These are phyloP conservation scores for Cenchrus americanus DNA, from an alignment of 176 grass and related monocot species.

Conservation along the genomic window DNA sequence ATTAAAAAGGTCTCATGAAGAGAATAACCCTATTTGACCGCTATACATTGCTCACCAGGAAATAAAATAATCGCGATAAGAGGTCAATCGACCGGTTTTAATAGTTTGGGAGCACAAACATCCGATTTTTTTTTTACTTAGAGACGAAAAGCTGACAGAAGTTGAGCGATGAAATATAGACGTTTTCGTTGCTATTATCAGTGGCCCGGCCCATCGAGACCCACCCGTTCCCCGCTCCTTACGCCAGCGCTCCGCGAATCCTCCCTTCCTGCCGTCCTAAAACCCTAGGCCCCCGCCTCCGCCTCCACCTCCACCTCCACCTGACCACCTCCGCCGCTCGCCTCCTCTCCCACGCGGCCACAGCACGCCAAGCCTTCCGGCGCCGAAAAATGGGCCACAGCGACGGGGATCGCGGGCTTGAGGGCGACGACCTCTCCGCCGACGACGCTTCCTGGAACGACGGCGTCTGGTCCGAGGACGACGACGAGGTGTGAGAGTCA, in stretches of 20 bases:
- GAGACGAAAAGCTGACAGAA: too few species aligned
- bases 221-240: background rate
- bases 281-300: background rate
- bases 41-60: too few species aligned
- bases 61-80: too few species aligned
- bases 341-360: background rate
- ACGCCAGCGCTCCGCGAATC: background rate
- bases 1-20: too few species aligned
- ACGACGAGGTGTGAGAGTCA: constrained; percentile 26
- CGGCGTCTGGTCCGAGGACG: constrained; percentile 47
- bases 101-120: too few species aligned
- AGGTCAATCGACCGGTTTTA: too few species aligned
- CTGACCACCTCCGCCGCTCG: background rate
- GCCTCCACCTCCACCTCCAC: too few species aligned
- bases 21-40: too few species aligned
- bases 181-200: background rate
- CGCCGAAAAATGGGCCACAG: constrained; percentile 31
- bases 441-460: constrained; percentile 58
- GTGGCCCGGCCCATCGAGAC: background rate
- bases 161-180: too few species aligned
- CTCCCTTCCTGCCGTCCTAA: background rate
- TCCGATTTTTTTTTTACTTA: too few species aligned
- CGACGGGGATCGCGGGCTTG: constrained; percentile 15
- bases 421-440: constrained; percentile 31
- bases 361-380: background rate